Conservation (phyloP, 2,329 filamentous ascomycete genomes). For the Scleromitrula shiraiana region DNA sequence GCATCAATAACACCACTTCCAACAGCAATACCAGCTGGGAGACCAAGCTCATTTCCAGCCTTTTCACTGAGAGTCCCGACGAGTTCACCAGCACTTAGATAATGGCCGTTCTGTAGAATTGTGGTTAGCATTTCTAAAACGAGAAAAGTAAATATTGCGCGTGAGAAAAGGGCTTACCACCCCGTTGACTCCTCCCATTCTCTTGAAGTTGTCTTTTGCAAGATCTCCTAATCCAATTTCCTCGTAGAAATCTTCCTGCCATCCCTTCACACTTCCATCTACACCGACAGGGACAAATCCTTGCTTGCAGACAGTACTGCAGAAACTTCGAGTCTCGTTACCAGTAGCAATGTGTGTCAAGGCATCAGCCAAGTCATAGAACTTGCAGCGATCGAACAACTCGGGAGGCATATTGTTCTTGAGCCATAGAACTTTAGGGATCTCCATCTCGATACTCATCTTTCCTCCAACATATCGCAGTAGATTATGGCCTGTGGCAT, state of each 20-base stretch:
- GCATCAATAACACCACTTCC: constrained; percentile 97
- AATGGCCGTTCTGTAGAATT: constrained; percentile 69
- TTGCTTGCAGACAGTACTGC: constrained; percentile 95
- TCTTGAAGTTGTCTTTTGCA: constrained; percentile 77
- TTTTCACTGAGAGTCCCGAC: constrained; percentile 79
- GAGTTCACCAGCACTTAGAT: constrained; percentile 84
- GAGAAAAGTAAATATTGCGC: constrained; percentile 21
- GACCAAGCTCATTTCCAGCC: constrained; percentile 73
- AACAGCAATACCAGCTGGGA: constrained; percentile 81
- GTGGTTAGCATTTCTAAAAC: constrained; percentile 11
- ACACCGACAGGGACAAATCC: constrained; percentile 95
- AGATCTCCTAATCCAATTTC: constrained; percentile 83
- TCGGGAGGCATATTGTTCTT: constrained; percentile 97
- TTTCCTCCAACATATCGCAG: constrained; percentile 93
- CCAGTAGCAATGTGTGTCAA: constrained; percentile 92
- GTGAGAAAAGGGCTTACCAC: constrained; percentile 69
- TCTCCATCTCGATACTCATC: constrained; percentile 99
- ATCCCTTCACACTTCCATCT: constrained; percentile 93
- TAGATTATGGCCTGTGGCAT: constrained; percentile 83
- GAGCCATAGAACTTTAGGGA: constrained; percentile 95
- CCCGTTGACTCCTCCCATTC: constrained; percentile 89
- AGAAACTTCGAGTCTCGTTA: constrained; percentile 85
- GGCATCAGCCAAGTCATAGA: constrained; percentile 90
- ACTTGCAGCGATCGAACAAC: constrained; percentile 87
- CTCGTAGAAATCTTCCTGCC: constrained; percentile 90